phyloP scores from a whole-genome alignment of 2,329 filamentous ascomycete species.

The Penicillium sp. region DNA sequence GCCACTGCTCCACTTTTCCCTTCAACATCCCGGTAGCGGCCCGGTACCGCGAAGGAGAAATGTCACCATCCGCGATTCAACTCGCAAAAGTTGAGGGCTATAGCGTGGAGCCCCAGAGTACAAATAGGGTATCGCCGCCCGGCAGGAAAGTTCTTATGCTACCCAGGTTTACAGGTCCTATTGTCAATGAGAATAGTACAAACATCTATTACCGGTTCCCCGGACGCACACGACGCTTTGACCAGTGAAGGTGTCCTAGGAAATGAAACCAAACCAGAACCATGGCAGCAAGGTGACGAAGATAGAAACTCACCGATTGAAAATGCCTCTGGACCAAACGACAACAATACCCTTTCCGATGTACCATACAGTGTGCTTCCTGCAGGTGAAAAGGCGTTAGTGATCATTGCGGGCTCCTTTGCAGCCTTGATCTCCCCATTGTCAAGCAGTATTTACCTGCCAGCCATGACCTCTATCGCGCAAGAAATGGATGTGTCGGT shows the following conservation, averaged over 20 bases:
- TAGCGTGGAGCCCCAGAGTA: neutral
- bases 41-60: constrained; percentile 12
- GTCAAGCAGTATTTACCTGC: constrained; percentile 36
- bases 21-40: constrained; percentile 9
- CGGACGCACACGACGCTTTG: neutral
- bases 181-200: too few relatives aligned
- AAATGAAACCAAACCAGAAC: neutral
- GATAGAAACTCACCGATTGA: neutral
- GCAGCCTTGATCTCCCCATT: constrained; percentile 17
- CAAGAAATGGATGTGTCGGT: constrained; percentile 29
- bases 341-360: neutral
- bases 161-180: neutral
- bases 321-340: neutral
- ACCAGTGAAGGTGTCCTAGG: neutral
- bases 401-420: constrained; percentile 9
- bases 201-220: neutral
- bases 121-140: neutral
- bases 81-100: neutral
- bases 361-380: neutral
- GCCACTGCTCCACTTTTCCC: neutral
- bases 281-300: neutral
- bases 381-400: neutral
- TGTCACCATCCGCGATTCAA: neutral
- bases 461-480: constrained; percentile 37
- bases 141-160: neutral